Conservation (phyloP, 305 asterid genomes). For the Coffea humblotiana region DNA sequence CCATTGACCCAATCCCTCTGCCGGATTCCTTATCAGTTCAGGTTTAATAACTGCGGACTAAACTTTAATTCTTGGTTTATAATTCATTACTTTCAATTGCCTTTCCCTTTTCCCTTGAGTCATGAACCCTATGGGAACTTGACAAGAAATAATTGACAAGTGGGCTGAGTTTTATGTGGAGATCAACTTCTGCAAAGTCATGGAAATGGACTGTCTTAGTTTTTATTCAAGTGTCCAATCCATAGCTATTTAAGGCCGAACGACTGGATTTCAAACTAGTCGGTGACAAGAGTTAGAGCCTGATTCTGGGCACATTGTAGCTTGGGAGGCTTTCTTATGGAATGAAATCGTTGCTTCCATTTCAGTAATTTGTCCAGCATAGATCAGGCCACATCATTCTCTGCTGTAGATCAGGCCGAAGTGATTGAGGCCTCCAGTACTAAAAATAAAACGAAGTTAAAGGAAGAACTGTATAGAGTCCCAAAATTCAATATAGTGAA, state of each 20-base stretch:
- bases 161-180: not conserved
- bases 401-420: not conserved
- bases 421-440: not conserved
- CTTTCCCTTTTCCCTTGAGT: not conserved
- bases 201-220: not conserved
- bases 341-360: not conserved
- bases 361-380: too few species aligned
- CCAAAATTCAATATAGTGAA: not conserved
- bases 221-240: not conserved
- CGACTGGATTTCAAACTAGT: not conserved
- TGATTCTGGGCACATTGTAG: not conserved
- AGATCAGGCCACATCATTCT: not conserved
- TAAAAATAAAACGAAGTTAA: too few species aligned
- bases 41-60: too few species aligned
- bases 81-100: not conserved
- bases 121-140: not conserved
- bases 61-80: too few species aligned
- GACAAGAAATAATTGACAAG: not conserved
- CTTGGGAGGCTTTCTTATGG: not conserved
- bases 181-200: not conserved
- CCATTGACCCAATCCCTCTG: too few species aligned
- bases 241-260: not conserved
- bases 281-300: not conserved
- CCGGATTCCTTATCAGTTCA: too few species aligned
- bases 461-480: not conserved